Conservation (phyloP, 176 grass and related monocot species). For the Rhynchospora breviuscula region DNA sequence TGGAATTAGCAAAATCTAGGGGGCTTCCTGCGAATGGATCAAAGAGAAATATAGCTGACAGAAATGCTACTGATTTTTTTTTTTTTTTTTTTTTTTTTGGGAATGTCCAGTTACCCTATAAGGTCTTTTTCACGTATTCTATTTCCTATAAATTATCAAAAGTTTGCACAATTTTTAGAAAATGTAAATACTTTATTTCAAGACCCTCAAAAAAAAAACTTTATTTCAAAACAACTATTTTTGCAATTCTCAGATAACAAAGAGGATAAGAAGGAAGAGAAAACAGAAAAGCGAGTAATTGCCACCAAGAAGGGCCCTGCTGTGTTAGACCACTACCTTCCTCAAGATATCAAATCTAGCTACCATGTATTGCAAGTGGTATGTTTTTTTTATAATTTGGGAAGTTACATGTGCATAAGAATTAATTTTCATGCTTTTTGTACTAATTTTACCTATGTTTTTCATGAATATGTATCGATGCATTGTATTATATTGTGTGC, state of each 20-base stretch:
- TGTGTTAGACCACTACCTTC: constrained; percentile 66
- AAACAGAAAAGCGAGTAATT: constrained; percentile 66
- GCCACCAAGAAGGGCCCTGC: constrained; percentile 78
- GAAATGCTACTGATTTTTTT: constrained; percentile 21
- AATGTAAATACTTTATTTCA: background rate
- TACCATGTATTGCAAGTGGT: constrained; percentile 93
- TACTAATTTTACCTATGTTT: constrained; percentile 4
- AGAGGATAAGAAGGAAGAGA: constrained; percentile 33
- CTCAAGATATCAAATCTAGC: constrained; percentile 56
- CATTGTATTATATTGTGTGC: background rate
- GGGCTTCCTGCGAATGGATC: constrained; percentile 41
- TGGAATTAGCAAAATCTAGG: constrained; percentile 42
- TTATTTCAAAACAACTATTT: background rate
- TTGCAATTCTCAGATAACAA: constrained; percentile 31
- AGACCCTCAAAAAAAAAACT: too few species aligned
- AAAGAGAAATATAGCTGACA: constrained; percentile 50
- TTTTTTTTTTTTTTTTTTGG: too few species aligned
- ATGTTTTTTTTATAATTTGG: constrained; percentile 6
- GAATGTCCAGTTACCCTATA: background rate
- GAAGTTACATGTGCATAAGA: background rate
- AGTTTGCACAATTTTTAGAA: background rate
- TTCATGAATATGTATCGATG: background rate
- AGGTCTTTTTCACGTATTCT: background rate
- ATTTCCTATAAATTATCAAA: background rate
- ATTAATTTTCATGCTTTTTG: background rate